Conservation (phyloP, 2,329 filamentous ascomycete genomes). For the Drechslerella stenobrocha region DNA sequence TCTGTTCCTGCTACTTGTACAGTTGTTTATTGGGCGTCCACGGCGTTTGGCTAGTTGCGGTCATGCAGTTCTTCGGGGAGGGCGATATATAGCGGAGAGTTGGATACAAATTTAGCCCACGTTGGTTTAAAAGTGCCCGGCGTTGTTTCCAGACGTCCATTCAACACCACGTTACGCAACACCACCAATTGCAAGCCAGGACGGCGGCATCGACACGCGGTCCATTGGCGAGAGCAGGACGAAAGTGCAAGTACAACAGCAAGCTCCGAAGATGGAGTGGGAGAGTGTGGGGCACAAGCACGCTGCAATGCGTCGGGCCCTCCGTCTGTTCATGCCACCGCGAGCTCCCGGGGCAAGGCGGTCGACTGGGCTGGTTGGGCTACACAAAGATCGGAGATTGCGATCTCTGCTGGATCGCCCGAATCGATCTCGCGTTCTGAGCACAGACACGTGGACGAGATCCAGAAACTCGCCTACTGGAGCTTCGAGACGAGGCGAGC, state of each 20-base stretch:
- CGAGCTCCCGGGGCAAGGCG: not conserved
- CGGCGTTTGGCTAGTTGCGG: constrained; percentile 19
- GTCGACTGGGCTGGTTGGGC: not conserved
- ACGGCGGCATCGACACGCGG: too few relatives aligned
- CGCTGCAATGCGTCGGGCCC: constrained; percentile 1
- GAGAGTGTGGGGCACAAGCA: not conserved
- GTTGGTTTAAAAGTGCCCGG: too few relatives aligned
- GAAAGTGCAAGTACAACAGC: too few relatives aligned
- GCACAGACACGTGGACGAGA: constrained; percentile 36
- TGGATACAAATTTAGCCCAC: too few relatives aligned
- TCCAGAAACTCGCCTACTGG: constrained; percentile 4
- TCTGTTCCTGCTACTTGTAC: constrained; percentile 4
- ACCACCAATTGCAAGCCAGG: too few relatives aligned
- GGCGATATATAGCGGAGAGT: too few relatives aligned
- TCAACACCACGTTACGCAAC: too few relatives aligned
- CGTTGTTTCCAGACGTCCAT: too few relatives aligned
- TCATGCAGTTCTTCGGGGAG: too few relatives aligned
- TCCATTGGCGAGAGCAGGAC: too few relatives aligned
- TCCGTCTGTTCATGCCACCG: not conserved
- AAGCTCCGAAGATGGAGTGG: too few relatives aligned
- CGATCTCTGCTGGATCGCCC: constrained; percentile 42
- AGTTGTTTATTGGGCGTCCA: constrained; percentile 17
- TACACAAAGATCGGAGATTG: constrained; percentile 46
- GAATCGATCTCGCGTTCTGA: constrained; percentile 34
- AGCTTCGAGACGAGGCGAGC: not conserved